A percentile compares a stretch with the other conserved stretches of the same genome.
phyloP scores from a whole-genome alignment of 805 yeast species.

The Yarrowia sp. region DNA sequence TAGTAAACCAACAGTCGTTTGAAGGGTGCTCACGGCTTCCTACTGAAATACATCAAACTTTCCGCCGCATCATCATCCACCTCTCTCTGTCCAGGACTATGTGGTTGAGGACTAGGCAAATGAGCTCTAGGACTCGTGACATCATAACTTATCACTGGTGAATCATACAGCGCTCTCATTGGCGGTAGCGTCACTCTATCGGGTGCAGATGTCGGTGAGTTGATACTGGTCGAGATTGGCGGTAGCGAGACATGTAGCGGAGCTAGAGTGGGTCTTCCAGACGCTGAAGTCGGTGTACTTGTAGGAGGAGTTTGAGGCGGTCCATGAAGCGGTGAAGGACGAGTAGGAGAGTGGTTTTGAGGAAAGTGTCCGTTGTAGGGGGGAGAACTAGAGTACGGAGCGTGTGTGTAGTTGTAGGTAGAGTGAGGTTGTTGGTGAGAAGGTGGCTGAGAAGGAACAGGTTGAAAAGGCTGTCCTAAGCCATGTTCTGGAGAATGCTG shows the following conservation, averaged over 20 bases:
- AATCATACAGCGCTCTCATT: neutral
- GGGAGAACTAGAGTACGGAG: neutral
- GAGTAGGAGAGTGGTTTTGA: neutral
- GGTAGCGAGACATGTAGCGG: constrained; percentile 8
- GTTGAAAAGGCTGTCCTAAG: too few relatives aligned
- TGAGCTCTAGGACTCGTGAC: constrained; percentile 1
- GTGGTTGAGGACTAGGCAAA: constrained; percentile 1
- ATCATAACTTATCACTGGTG: neutral
- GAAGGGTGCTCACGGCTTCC: too few relatives aligned
- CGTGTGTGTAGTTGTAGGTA: constrained; percentile 3
- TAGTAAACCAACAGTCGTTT: too few relatives aligned
- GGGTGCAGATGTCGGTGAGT: constrained; percentile 6
- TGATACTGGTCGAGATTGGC: constrained; percentile 8
- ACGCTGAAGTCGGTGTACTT: neutral
- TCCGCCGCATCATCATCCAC: constrained; percentile 6
- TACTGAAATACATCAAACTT: constrained; percentile 6
- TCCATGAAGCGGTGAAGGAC: neutral
- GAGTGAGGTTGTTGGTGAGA: neutral
- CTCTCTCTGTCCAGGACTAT: neutral
- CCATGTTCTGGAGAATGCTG: too few relatives aligned
- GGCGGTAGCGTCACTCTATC: constrained; percentile 15
- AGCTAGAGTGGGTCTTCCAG: neutral
- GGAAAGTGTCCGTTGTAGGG: neutral
- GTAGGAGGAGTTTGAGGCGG: constrained; percentile 6
- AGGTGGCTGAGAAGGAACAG: neutral